These are phyloP conservation scores for Syncephalastrum sp. DNA, from an alignment of 371 early-diverging fungal genomes.

Conservation along the genomic window DNA sequence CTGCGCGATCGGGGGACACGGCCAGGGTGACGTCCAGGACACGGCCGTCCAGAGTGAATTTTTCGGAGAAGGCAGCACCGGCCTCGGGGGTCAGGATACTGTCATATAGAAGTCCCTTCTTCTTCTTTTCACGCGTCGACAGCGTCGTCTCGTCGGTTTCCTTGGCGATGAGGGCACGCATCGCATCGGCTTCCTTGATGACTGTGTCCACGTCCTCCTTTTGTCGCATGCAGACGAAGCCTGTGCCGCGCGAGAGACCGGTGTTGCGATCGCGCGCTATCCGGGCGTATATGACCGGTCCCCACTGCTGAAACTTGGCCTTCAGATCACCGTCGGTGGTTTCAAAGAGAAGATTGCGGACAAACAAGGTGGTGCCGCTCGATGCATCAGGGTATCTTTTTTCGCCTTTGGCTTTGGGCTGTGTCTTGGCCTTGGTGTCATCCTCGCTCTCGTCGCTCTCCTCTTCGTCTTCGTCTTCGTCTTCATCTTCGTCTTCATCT, in stretches of 20 bases:
- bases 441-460: slow-evolving; percentile 36
- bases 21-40: slow-evolving; percentile 80
- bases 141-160: slow-evolving; percentile 40
- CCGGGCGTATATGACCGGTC: slow-evolving; percentile 78
- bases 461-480: slow-evolving; percentile 33
- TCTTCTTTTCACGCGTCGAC: slow-evolving; percentile 51
- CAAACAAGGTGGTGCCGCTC: slow-evolving; percentile 83
- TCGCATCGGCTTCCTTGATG: slow-evolving; percentile 63
- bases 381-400: slow-evolving; percentile 38
- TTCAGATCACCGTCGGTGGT: slow-evolving; percentile 80
- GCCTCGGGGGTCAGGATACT: slow-evolving; percentile 72
- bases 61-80: slow-evolving; percentile 51
- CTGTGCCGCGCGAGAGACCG: slow-evolving; percentile 86
- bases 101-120: slow-evolving; percentile 56
- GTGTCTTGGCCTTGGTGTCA: slow-evolving; percentile 1
- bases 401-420: slow-evolving; percentile 18
- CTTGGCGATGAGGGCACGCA: slow-evolving; percentile 40
- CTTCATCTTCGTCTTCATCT: slow-evolving; percentile 30
- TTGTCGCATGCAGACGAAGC: slow-evolving; percentile 85
- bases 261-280: slow-evolving; percentile 82
- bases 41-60: slow-evolving; percentile 80
- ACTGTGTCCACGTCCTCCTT: slow-evolving; percentile 73
- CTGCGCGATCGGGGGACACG: slow-evolving; percentile 73
- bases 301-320: slow-evolving; percentile 66
- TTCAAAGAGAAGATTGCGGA: slow-evolving; percentile 91